These are phyloP conservation scores for Isochrysis galbana DNA, from an alignment of 78 protist species.

Conservation along the genomic window DNA sequence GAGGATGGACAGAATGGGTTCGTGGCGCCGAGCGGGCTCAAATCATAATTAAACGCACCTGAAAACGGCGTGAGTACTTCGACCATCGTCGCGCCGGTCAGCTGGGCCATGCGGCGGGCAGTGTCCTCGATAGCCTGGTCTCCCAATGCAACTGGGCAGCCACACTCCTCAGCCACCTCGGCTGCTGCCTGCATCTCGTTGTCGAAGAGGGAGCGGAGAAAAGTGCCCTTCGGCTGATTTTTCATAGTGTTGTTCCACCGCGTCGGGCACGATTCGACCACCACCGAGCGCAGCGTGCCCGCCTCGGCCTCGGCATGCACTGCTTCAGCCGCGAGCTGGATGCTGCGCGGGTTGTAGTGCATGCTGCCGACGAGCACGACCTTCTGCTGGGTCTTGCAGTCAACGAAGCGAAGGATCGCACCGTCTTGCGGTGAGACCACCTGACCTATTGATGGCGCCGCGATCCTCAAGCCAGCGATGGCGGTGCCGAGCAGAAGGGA, in stretches of 20 bases:
- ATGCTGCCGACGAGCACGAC: neutral
- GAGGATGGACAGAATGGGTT: no score
- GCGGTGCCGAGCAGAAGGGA: no score
- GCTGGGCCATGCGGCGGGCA: neutral
- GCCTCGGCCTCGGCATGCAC: neutral
- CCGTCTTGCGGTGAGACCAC: no score
- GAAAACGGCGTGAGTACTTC: no score
- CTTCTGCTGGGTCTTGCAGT: neutral
- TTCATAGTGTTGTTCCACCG: neutral
- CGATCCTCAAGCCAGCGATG: no score
- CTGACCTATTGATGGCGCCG: no score
- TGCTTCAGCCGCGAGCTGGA: neutral
- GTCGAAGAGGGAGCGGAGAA: neutral
- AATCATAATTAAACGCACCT: no score
- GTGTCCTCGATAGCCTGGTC: constrained; percentile 6
- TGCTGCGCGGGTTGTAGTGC: neutral
- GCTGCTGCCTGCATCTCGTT: constrained; percentile 14
- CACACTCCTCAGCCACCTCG: neutral
- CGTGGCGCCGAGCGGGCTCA: no score
- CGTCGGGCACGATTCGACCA: neutral
- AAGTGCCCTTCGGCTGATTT: neutral
- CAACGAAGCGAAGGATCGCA: neutral
- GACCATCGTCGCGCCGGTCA: neutral
- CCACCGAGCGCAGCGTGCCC: neutral
- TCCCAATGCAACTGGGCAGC: neutral